These are phyloP conservation scores for Xylaria sp. DNA, from an alignment of 2,329 filamentous ascomycete species.

Conservation along the genomic window DNA sequence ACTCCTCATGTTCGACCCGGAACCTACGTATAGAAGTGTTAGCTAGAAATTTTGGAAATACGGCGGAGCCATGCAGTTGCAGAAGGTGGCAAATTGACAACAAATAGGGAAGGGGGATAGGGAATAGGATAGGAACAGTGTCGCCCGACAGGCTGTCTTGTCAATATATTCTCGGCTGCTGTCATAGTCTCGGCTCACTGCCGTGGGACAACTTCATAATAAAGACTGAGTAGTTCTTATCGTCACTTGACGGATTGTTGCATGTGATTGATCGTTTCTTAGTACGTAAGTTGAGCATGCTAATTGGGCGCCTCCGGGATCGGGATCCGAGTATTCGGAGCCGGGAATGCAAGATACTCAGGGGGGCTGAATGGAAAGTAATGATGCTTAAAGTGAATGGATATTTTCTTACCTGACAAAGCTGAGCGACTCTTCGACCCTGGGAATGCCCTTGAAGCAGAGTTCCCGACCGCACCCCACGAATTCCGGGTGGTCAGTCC, in stretches of 20 bases:
- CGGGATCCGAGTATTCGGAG: slow-evolving; percentile 36
- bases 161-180: slow-evolving; percentile 26
- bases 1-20: slow-evolving; percentile 56
- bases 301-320: slow-evolving; percentile 32
- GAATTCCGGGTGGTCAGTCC: slow-evolving; percentile 73
- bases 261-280: slow-evolving; percentile 43
- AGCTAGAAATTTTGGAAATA: slow-evolving; percentile 10
- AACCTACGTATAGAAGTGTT: slow-evolving; percentile 54
- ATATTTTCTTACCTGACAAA: slow-evolving; percentile 73
- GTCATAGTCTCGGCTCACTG: slow-evolving; percentile 14
- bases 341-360: slow-evolving; percentile 20
- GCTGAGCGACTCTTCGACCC: slow-evolving; percentile 74
- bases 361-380: slow-evolving; percentile 17
- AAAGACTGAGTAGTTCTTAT: slow-evolving; percentile 2
- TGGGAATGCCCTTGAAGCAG: slow-evolving; percentile 66
- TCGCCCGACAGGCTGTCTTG: neutral
- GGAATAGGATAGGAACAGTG: slow-evolving; percentile 20
- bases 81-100: slow-evolving; percentile 29
- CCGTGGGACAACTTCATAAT: neutral
- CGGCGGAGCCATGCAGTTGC: slow-evolving; percentile 46
- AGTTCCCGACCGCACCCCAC: slow-evolving; percentile 62
- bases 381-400: slow-evolving; percentile 23
- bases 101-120: neutral
- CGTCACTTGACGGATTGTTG: slow-evolving; percentile 42
- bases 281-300: slow-evolving; percentile 34